phyloP scores from a whole-genome alignment of 306 rosid species.

The Canavalia gladiata region DNA sequence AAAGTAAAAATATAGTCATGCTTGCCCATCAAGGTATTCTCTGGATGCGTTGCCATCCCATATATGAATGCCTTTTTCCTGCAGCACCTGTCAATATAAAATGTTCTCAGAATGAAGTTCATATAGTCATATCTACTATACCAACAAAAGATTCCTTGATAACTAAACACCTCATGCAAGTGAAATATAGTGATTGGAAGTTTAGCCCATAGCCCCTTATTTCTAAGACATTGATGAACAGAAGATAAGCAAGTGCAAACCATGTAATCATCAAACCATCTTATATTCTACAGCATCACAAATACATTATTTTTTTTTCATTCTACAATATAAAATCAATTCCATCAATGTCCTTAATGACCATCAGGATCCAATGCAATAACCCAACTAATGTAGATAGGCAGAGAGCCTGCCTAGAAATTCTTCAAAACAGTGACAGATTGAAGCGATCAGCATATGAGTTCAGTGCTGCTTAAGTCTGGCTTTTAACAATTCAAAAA shows the following conservation, averaged over 20 bases:
- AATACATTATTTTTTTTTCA: not conserved
- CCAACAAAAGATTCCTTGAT: constrained; percentile 13
- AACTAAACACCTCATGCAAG: not conserved
- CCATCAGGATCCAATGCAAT: not conserved
- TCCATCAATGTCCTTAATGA: not conserved
- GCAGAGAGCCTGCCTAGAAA: not conserved
- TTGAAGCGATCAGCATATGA: constrained; percentile 5
- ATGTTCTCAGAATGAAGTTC: constrained; percentile 33
- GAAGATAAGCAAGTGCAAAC: constrained; percentile 21
- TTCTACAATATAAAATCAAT: not conserved
- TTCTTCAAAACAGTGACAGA: constrained; percentile 12
- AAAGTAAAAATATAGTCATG: constrained; percentile 37
- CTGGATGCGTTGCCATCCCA: constrained; percentile 99
- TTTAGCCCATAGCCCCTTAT: constrained; percentile 11
- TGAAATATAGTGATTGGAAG: not conserved
- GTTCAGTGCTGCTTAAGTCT: not conserved
- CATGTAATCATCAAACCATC: not conserved
- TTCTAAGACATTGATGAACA: not conserved
- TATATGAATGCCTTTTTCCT: constrained; percentile 87
- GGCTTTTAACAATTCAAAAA: constrained; percentile 13
- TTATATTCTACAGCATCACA: not conserved
- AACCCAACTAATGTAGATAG: not conserved
- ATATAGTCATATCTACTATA: constrained; percentile 28
- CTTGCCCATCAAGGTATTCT: constrained; percentile 92
- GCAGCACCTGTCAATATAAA: constrained; percentile 72